Conservation (phyloP, 345 rosid genomes). For the Linum usitatissimum region DNA sequence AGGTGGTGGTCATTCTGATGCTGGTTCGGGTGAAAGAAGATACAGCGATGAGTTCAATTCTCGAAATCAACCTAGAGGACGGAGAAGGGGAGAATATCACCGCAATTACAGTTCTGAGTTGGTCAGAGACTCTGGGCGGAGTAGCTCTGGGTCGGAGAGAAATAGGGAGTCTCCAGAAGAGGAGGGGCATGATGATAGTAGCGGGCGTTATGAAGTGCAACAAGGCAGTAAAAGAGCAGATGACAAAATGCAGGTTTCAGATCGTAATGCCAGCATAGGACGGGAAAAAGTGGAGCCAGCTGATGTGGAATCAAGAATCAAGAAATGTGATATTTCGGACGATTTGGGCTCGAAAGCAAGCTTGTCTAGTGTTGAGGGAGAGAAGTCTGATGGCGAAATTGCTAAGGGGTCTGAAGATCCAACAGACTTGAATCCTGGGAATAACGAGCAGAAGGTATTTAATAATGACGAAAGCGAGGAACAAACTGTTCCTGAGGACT, state of each 20-base stretch:
- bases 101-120: constrained; percentile 47
- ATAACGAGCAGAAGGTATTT: constrained; percentile 35
- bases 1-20: constrained; percentile 37
- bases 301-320: constrained; percentile 38
- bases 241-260: constrained; percentile 43
- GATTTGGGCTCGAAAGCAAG: constrained; percentile 46
- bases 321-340: constrained; percentile 32
- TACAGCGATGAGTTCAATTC: constrained; percentile 48
- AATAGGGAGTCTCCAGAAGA: constrained; percentile 38
- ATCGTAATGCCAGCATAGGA: constrained; percentile 22
- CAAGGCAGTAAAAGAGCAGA: constrained; percentile 39
- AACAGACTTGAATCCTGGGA: constrained; percentile 21
- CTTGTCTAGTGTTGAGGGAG: constrained; percentile 39
- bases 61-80: constrained; percentile 45
- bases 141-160: constrained; percentile 62
- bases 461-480: constrained; percentile 31
- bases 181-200: constrained; percentile 41
- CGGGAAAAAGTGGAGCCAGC: constrained; percentile 42
- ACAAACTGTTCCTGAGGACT: constrained; percentile 29
- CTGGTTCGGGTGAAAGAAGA: constrained; percentile 43
- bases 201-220: constrained; percentile 47
- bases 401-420: constrained; percentile 36
- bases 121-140: constrained; percentile 59
- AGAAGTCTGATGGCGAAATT: constrained; percentile 33
- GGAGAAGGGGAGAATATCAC: constrained; percentile 51